These are phyloP conservation scores for Fusarium brevicatenulatum DNA, from an alignment of 2,329 filamentous ascomycete genomes.

Conservation along the genomic window DNA sequence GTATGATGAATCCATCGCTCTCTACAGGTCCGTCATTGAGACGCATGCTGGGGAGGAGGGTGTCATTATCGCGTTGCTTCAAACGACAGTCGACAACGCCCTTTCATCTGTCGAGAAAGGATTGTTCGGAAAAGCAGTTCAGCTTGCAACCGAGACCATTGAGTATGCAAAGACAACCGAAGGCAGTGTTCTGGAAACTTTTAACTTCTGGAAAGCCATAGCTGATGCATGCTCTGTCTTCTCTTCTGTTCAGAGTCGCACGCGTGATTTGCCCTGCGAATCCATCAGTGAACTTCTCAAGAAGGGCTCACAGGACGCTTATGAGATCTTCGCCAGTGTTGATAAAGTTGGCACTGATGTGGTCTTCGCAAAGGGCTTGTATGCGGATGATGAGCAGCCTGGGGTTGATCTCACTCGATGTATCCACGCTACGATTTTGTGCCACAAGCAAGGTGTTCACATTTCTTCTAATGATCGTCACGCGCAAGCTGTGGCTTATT, in stretches of 20 bases:
- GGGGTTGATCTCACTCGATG: conserved; percentile 66
- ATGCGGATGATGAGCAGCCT: conserved; percentile 58
- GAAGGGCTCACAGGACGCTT: conserved; percentile 62
- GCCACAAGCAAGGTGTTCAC: conserved; percentile 86
- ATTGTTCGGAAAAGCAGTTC: conserved; percentile 83
- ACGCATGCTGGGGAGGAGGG: conserved; percentile 81
- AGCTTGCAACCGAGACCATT: conserved; percentile 76
- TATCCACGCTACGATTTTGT: conserved; percentile 79
- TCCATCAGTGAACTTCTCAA: conserved; percentile 69
- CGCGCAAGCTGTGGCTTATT: conserved; percentile 95
- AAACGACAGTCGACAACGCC: conserved; percentile 86
- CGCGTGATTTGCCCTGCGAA: conserved; percentile 69
- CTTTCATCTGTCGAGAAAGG: conserved; percentile 82
- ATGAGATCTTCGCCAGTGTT: conserved; percentile 72
- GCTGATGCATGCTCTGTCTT: conserved; percentile 91
- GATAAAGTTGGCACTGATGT: conserved; percentile 69
- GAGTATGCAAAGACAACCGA: conserved; percentile 72
- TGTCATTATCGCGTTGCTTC: conserved; percentile 85
- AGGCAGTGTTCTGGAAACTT: conserved; percentile 72
- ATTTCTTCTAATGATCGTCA: conserved; percentile 78
- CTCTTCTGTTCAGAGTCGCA: conserved; percentile 76
- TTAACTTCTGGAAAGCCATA: conserved; percentile 95
- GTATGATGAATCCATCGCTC: conserved; percentile 81
- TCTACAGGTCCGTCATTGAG: conserved; percentile 79
- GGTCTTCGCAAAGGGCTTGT: conserved; percentile 56